Conservation (phyloP, 2,329 filamentous ascomycete genomes). For the Sporothrix pseudoabietina region DNA sequence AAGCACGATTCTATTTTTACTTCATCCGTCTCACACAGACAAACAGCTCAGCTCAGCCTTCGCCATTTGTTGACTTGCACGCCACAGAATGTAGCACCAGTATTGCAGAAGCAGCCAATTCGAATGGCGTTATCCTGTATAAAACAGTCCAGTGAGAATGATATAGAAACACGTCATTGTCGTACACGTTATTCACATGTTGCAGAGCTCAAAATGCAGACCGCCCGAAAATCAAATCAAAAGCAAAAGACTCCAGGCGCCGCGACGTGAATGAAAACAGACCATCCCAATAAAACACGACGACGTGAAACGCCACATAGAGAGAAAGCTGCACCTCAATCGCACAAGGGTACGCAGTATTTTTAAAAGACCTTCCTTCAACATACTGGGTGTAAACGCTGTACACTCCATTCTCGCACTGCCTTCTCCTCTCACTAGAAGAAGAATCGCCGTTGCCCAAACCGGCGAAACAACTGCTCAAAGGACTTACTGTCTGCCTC, state of each 20-base stretch:
- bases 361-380: not conserved
- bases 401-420: not conserved
- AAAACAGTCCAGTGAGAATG: not conserved
- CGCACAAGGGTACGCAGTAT: not conserved
- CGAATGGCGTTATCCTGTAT: not conserved
- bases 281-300: not conserved
- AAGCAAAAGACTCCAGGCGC: not conserved
- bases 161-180: constrained; percentile 13
- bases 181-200: constrained; percentile 17
- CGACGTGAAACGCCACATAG: not conserved
- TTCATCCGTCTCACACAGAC: not conserved
- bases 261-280: not conserved
- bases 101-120: not conserved
- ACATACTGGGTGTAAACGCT: not conserved
- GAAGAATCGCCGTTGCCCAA: not conserved
- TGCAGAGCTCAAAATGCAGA: not conserved
- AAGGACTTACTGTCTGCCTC: not conserved
- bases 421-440: not conserved
- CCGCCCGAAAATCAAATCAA: not conserved
- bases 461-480: not conserved
- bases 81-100: not conserved
- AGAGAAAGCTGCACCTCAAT: not conserved
- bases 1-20: too few species aligned
- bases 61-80: not conserved
- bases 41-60: not conserved